These are phyloP conservation scores for Tuber melanosporum DNA, from an alignment of 495 filamentous ascomycete species.

Conservation along the genomic window DNA sequence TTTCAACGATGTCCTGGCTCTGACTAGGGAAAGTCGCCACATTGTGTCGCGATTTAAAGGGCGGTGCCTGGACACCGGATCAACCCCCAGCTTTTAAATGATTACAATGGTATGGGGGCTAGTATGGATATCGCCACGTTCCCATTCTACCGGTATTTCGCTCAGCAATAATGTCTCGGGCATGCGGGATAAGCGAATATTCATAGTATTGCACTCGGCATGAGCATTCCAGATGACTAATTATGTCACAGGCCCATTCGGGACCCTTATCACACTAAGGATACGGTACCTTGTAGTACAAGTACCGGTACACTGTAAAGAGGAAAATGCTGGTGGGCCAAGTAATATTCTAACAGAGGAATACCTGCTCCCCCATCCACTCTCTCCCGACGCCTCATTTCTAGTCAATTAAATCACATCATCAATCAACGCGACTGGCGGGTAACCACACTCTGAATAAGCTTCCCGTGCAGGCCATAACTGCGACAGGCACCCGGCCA, in stretches of 20 bases:
- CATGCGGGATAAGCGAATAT: neutral
- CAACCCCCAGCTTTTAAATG: too few species aligned
- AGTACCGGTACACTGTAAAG: neutral
- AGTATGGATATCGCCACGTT: neutral
- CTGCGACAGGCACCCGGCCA: neutral
- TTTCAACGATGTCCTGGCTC: neutral
- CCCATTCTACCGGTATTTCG: neutral
- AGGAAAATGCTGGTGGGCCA: neutral
- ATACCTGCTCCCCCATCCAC: neutral
- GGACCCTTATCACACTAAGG: neutral
- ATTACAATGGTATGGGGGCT: neutral
- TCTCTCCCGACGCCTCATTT: too few species aligned
- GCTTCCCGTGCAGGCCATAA: neutral
- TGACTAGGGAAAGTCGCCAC: neutral
- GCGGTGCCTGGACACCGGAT: neutral
- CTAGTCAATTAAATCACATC: too few species aligned
- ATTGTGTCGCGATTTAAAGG: neutral
- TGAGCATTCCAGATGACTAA: neutral
- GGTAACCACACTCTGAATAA: neutral
- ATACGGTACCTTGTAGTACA: too few species aligned
- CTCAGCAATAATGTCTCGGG: neutral
- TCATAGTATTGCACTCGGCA: neutral
- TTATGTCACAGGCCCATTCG: neutral
- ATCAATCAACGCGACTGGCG: too few species aligned
- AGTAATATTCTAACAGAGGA: neutral